Conservation (phyloP, 2,329 filamentous ascomycete genomes). For the Claviceps cyperi region DNA sequence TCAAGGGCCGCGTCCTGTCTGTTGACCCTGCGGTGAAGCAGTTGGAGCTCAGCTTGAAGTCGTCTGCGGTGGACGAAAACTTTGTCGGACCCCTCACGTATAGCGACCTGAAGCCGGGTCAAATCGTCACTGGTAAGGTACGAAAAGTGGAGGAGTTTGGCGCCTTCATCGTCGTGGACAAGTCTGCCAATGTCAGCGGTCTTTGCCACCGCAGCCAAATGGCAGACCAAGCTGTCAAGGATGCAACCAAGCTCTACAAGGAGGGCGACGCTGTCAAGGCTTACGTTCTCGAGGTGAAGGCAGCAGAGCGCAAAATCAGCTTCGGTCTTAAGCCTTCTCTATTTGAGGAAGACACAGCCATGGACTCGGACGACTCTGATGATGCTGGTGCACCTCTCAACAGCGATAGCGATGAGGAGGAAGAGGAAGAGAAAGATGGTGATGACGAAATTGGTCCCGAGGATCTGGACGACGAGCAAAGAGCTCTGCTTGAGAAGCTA, state of each 20-base stretch:
- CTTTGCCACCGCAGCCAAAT: slow-evolving; percentile 88
- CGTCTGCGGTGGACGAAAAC: slow-evolving; percentile 66
- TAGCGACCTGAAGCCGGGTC: slow-evolving; percentile 62
- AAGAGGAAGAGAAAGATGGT: slow-evolving; percentile 29
- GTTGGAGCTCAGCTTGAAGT: slow-evolving; percentile 75
- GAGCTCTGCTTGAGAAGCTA: slow-evolving; percentile 24
- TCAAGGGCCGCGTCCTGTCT: slow-evolving; percentile 69
- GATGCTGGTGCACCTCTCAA: slow-evolving; percentile 32
- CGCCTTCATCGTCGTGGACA: slow-evolving; percentile 82
- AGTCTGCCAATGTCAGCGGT: slow-evolving; percentile 77
- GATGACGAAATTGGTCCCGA: slow-evolving; percentile 31
- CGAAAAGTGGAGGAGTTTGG: slow-evolving; percentile 92
- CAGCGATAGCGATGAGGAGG: slow-evolving; percentile 31
- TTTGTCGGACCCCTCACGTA: slow-evolving; percentile 62
- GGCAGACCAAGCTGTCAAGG: slow-evolving; percentile 66
- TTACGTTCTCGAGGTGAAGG: slow-evolving; percentile 65
- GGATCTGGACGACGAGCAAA: slow-evolving; percentile 23
- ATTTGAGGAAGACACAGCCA: slow-evolving; percentile 50
- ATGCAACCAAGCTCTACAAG: slow-evolving; percentile 79
- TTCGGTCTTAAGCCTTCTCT: slow-evolving; percentile 90
- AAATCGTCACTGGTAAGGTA: slow-evolving; percentile 77
- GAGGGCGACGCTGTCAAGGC: slow-evolving; percentile 92
- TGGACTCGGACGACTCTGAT: slow-evolving; percentile 31
- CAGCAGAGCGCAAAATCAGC: slow-evolving; percentile 62
- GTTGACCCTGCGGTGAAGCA: slow-evolving; percentile 56